Evolutionary conservation across 805 yeast species (phyloP), one percentile per base, ranked within the genome.

Genomic region (Jamesozyma lodderae): DNA sequence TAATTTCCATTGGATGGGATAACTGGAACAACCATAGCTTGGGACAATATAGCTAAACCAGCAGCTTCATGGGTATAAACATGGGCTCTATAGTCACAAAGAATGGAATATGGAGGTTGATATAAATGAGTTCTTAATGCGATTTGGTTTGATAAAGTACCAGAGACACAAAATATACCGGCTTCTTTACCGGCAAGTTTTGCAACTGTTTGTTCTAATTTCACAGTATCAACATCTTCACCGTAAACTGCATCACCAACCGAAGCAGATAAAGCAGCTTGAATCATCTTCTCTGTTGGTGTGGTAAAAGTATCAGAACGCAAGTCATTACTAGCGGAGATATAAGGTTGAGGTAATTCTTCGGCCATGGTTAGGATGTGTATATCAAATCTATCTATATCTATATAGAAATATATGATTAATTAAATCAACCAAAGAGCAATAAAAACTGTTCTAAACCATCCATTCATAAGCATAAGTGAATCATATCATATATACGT

Each of bases 271-370:
- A 66, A 36, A 33, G 74, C 76, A 33, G 86, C 76, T 40, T 72
- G 68, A 15, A 81, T 56, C 90, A 87, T 85, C 29, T 73, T 67
- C 22, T 66, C 64, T 0, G 95, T 76, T 16, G 96, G 96, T 11
- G 83, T 81, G 3, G 96, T 87, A 70, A 86, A 85, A 1, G 96
- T 88, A 59, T 88, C 97, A 52, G 90, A 72, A 57, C 79, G 67
- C 48, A 75, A 69, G 47, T 75, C 79, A 55, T 73, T 73, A 21
- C 56, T 43, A 10, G 69, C 62, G 27, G 54, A 33, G 7, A 43
- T 39, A 37, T 59, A 59, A 14, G 40, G 44, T 27, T 52, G 49
- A 14, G 59, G 59, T 41, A 53, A 41, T 31, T 51, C 51, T 20
- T 51, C 52, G 34, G 47, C 37, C 47, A 41, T 46, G 18, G n/a